Base-by-base conservation (phyloP, 306 rosid species). In the Prunus campanulata region DNA sequence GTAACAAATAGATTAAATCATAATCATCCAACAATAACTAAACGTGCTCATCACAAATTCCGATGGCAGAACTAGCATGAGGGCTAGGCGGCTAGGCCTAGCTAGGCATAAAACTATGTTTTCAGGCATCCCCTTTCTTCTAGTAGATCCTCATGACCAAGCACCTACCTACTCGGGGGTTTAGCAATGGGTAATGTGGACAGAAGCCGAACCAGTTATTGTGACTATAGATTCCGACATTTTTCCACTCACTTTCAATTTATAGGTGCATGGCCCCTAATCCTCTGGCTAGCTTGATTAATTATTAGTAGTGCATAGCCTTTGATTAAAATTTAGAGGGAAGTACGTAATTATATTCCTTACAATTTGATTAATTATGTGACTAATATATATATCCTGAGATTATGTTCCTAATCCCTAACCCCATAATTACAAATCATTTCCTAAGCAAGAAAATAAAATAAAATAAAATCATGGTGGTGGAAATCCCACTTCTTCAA, bases 181-280 rank as follows among this genome's bases (percentile, higher is more conserved):
- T 42, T 44, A 4, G 63, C 30, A 18, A 42, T n/a, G 72, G 5
- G 11, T 69, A 14, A 25, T 15, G 5, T 51, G 61, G n/a, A 54
- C 20, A 54, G 50, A 25, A 66, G 64, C 75, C 75, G 6, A 50
- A 55, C 66, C 60, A 61, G 73, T 48, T 74, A 84, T 11, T 68
- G 89, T 56, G 86, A 79, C 78, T 42, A 55, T 49, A 84, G 78
- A 88, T 87, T 88, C 87, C 90, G 81, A 80, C 87, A 78, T 68
- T 71, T 88, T 72, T 15, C 82, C 85, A 78, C 84, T 78, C 66
- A 46, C 52, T 39, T 71, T 52, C 4, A 32, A 3, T 79, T 47
- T 54, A 13, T 68, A 63, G 79, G 78, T 5, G 19, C 39, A 62
- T 56, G 52, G 72, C 67, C 72, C 73, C 66, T 65, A 66, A 2